These are phyloP conservation scores for Elongisporangium undulatum DNA, from an alignment of 352 stramenopile species.

Conservation along the genomic window DNA sequence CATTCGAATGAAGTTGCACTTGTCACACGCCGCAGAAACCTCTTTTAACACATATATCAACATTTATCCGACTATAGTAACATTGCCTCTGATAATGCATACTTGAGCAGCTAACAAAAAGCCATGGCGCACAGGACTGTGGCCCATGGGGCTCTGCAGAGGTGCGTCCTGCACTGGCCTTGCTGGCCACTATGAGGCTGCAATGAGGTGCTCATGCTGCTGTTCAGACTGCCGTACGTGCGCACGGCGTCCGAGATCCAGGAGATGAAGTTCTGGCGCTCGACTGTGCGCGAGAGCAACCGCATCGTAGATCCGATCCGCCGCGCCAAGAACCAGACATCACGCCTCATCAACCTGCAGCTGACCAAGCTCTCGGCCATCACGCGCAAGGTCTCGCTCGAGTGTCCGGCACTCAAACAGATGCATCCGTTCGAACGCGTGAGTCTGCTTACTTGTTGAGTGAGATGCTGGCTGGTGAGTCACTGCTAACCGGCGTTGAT, in stretches of 20 bases:
- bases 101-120: conserved; percentile 2
- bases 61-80: neutral
- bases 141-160: conserved; percentile 64
- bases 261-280: conserved; percentile 86
- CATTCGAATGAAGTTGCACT: no score
- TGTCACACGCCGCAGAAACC: neutral
- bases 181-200: neutral
- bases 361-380: conserved; percentile 65
- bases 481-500: neutral
- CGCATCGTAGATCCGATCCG: conserved; percentile 79
- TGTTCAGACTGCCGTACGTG: conserved; percentile 65
- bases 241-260: conserved; percentile 78
- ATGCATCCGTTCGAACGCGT: conserved; percentile 84
- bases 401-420: conserved; percentile 69
- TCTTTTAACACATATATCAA: neutral
- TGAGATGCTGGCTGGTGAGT: neutral
- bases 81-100: neutral
- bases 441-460: conserved; percentile 3
- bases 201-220: neutral
- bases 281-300: conserved; percentile 63
- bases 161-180: conserved; percentile 17
- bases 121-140: conserved; percentile 21
- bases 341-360: conserved; percentile 77
- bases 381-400: conserved; percentile 65
- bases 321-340: conserved; percentile 77